Conservation (phyloP, 768 basidiomycete species). For the Neoboletus magnificus region DNA sequence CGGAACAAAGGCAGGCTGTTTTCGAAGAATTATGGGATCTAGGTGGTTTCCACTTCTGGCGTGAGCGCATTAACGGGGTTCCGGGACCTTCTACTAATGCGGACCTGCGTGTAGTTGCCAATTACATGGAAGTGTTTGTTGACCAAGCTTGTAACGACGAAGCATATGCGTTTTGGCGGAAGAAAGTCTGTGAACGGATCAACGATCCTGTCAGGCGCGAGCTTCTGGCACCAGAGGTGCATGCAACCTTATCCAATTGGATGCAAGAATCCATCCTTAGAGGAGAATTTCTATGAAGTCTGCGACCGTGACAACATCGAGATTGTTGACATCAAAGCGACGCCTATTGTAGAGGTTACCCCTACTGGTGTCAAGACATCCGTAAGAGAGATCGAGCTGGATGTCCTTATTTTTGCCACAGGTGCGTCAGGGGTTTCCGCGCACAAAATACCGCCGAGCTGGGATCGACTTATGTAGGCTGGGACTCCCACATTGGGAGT, state of each 20-base stretch:
- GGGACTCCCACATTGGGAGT: slow-evolving; percentile 2
- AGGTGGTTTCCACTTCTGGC: slow-evolving; percentile 6
- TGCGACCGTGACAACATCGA: slow-evolving; percentile 9
- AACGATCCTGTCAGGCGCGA: slow-evolving; percentile 8
- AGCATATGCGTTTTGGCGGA: slow-evolving; percentile 5
- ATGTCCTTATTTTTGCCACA: slow-evolving; percentile 9
- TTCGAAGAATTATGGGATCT: slow-evolving; percentile 7
- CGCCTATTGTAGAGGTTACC: slow-evolving; percentile 6
- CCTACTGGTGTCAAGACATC: slow-evolving; percentile 3
- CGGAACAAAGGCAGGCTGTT: slow-evolving; percentile 1
- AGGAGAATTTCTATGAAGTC: slow-evolving; percentile 9
- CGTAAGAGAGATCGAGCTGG: slow-evolving; percentile 1
- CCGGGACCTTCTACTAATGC: neutral
- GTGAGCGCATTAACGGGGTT: neutral
- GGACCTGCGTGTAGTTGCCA: neutral
- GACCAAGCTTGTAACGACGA: slow-evolving; percentile 8
- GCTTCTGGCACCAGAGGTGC: slow-evolving; percentile 4
- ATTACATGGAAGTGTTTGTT: neutral
- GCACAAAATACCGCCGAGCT: neutral
- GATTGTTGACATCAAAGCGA: slow-evolving; percentile 9
- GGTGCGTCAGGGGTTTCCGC: neutral
- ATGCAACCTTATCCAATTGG: slow-evolving; percentile 4
- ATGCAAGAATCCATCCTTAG: slow-evolving; percentile 8
- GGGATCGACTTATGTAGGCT: neutral
- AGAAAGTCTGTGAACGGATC: slow-evolving; percentile 10